Evolutionary conservation across 1,284 basidiomycete species (phyloP).

Genomic region (Tilletia setariae): DNA sequence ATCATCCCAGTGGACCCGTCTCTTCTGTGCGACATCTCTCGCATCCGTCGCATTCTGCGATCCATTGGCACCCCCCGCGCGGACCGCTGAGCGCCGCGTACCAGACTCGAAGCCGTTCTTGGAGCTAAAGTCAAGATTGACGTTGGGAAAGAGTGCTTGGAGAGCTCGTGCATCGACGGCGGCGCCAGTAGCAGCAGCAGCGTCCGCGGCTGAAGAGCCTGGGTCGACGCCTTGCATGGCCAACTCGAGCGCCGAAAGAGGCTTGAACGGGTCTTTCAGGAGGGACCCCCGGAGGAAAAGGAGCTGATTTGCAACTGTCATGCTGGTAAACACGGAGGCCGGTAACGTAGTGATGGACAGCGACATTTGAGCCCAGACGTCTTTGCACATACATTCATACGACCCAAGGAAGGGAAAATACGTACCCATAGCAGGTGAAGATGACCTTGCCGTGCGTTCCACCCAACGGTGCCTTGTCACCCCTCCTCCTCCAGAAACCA

Average conservation of each 20-base stretch:
- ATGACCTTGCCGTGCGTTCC: slow-evolving; percentile 68
- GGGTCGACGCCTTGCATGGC: background rate
- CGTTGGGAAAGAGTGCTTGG: slow-evolving; percentile 14
- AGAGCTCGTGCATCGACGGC: slow-evolving; percentile 5
- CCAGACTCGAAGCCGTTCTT: slow-evolving; percentile 5
- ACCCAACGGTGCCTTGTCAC: slow-evolving; percentile 71
- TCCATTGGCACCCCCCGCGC: background rate
- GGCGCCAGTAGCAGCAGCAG: background rate
- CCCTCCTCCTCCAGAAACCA: slow-evolving; percentile 77
- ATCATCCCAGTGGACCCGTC: slow-evolving; percentile 3
- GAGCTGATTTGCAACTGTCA: slow-evolving; percentile 93
- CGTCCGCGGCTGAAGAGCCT: background rate
- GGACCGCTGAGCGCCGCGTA: slow-evolving; percentile 5
- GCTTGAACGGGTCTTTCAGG: slow-evolving; percentile 75
- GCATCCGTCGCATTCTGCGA: background rate
- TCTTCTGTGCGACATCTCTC: background rate
- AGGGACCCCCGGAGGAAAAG: slow-evolving; percentile 87
- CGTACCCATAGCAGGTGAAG: slow-evolving; percentile 88
- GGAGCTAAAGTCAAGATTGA: slow-evolving; percentile 15
- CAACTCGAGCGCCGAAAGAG: slow-evolving; percentile 19
- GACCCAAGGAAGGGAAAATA: slow-evolving; percentile 17
- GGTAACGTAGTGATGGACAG: background rate
- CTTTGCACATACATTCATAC: background rate
- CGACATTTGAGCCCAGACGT: background rate
- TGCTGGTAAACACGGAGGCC: slow-evolving; percentile 57